Percentiles rank a stretch among this genome's conserved stretches.
These are phyloP conservation scores for Umbelopsis sp. DNA, from an alignment of 371 early-diverging fungal species.

Conservation along the genomic window DNA sequence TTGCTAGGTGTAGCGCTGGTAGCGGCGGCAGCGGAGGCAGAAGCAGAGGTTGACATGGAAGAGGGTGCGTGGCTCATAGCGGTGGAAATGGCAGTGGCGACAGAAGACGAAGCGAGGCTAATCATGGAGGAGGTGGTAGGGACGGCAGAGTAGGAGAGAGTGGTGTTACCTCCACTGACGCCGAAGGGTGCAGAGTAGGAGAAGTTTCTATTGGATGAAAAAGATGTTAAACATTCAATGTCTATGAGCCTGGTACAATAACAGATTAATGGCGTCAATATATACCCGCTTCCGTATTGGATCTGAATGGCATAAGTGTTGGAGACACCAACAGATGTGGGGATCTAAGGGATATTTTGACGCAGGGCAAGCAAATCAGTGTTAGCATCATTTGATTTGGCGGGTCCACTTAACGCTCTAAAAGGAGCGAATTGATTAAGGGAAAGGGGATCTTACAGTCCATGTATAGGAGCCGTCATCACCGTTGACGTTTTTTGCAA, in stretches of 20 bases:
- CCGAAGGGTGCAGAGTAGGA: slow-evolving; percentile 30
- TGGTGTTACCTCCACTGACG: slow-evolving; percentile 19
- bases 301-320: not conserved
- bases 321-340: slow-evolving; percentile 12
- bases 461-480: slow-evolving; percentile 25
- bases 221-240: no score
- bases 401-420: slow-evolving; percentile 7
- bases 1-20: slow-evolving; percentile 12
- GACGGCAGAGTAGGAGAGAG: slow-evolving; percentile 12
- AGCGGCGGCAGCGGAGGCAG: not conserved
- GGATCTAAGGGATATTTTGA: slow-evolving; percentile 25
- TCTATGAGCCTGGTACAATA: not conserved
- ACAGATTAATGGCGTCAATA: not conserved
- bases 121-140: not conserved
- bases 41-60: not conserved
- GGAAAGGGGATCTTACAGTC: slow-evolving; percentile 27
- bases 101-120: slow-evolving; percentile 13
- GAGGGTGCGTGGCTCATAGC: not conserved
- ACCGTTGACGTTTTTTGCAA: slow-evolving; percentile 27
- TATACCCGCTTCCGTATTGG: slow-evolving; percentile 7
- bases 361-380: slow-evolving; percentile 23
- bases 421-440: not conserved
- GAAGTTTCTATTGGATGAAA: not conserved
- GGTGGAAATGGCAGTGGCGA: slow-evolving; percentile 10
- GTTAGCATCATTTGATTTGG: slow-evolving; percentile 25